phyloP scores from a whole-genome alignment of 352 stramenopile species.

The Phytopythium montanum region DNA sequence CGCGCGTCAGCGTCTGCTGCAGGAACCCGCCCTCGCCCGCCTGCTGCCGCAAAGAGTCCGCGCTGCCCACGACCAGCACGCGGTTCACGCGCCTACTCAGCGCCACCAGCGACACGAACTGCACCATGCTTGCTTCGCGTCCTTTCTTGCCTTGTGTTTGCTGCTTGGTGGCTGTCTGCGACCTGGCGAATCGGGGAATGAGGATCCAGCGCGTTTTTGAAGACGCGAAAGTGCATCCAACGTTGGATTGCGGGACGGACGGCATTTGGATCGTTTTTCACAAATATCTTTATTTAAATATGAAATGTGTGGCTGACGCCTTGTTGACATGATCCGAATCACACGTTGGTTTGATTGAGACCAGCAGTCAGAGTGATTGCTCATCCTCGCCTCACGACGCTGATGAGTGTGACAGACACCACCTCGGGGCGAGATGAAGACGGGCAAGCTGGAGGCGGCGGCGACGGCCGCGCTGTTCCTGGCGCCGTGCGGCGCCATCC shows the following conservation, averaged over 20 bases:
- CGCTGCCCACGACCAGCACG: constrained; percentile 47
- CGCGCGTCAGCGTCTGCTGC: constrained; percentile 25
- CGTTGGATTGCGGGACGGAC: neutral
- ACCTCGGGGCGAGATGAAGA: constrained; percentile 1
- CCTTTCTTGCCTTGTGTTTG: neutral
- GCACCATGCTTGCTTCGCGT: constrained; percentile 26
- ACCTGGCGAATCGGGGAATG: neutral
- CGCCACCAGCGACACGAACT: constrained; percentile 20
- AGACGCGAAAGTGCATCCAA: neutral
- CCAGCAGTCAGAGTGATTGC: neutral
- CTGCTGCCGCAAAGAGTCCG: constrained; percentile 41
- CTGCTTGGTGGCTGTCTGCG: neutral
- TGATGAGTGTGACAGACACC: no score
- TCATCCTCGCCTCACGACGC: no score
- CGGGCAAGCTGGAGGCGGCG: constrained; percentile 11
- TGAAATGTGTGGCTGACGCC: neutral
- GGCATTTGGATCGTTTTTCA: neutral
- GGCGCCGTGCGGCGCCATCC: constrained; percentile 34
- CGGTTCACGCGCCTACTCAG: constrained; percentile 38
- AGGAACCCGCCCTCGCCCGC: constrained; percentile 28
- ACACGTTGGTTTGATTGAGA: neutral
- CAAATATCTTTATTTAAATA: neutral
- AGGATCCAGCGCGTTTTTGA: constrained; percentile 1
- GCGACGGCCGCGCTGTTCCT: constrained; percentile 47
- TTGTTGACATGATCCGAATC: neutral